A percentile compares a stretch with the other conserved stretches of the same genome.
Evolutionary conservation across 1,284 basidiomycete genomes (phyloP).

Genomic region (Fomitopsis schrenkii): DNA sequence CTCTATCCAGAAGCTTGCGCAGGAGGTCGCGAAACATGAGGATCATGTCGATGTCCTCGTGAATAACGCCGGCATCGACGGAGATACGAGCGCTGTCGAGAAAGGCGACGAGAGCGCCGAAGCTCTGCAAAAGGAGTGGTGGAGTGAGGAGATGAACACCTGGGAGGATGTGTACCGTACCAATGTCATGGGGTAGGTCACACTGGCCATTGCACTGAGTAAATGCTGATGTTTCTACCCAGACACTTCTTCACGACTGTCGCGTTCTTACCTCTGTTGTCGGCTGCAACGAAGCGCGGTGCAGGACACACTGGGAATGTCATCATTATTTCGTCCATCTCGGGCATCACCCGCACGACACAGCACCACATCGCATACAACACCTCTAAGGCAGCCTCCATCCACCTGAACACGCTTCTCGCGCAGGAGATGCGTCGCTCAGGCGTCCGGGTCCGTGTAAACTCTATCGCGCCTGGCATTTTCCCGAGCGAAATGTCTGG

Average conservation of each 20-base stretch:
- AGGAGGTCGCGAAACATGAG: conserved; percentile 30
- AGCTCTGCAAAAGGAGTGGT: conserved; percentile 29
- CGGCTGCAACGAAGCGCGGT: conserved; percentile 23
- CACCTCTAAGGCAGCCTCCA: conserved; percentile 34
- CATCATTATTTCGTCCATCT: conserved; percentile 36
- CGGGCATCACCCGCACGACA: conserved; percentile 31
- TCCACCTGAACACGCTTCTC: conserved; percentile 33
- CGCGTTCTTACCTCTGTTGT: conserved; percentile 37
- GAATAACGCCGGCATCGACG: conserved; percentile 34
- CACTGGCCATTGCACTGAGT: not conserved
- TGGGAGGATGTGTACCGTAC: conserved; percentile 35
- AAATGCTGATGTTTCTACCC: conserved; percentile 4
- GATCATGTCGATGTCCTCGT: conserved; percentile 35
- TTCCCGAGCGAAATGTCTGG: conserved; percentile 37
- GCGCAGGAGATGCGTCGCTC: conserved; percentile 33
- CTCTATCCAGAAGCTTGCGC: conserved; percentile 28
- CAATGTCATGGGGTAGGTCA: conserved; percentile 30
- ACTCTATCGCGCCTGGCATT: conserved; percentile 34
- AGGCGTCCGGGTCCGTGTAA: conserved; percentile 33
- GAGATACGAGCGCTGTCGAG: conserved; percentile 24
- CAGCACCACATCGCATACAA: conserved; percentile 39
- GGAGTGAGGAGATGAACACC: conserved; percentile 26
- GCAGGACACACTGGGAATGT: conserved; percentile 26
- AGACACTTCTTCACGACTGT: conserved; percentile 33
- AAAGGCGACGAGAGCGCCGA: conserved; percentile 29